Percentiles rank a stretch among this genome's conserved stretches.
phyloP scores from a whole-genome alignment of 805 yeast species.

The Millerozyma acaciae region DNA sequence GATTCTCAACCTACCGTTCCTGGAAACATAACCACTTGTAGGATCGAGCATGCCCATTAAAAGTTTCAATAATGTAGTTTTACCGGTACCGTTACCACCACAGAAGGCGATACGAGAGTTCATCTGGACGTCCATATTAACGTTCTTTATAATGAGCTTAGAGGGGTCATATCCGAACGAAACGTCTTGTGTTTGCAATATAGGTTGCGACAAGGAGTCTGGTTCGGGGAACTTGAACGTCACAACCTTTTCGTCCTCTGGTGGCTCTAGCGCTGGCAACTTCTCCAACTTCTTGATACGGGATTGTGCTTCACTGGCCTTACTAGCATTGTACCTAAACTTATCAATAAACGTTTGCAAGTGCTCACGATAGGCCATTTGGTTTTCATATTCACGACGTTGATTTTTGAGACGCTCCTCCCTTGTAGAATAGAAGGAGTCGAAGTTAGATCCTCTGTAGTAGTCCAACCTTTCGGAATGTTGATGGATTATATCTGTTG shows the following conservation, averaged over 20 bases:
- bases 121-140: constrained; percentile 87
- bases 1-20: constrained; percentile 82
- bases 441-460: constrained; percentile 91
- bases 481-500: constrained; percentile 96
- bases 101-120: constrained; percentile 93
- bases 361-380: constrained; percentile 93
- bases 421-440: constrained; percentile 84
- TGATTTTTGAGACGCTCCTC: constrained; percentile 95
- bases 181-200: constrained; percentile 81
- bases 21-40: constrained; percentile 68
- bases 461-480: constrained; percentile 96
- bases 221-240: constrained; percentile 94
- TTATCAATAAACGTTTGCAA: constrained; percentile 93
- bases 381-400: constrained; percentile 92
- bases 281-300: constrained; percentile 96
- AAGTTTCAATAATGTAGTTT: constrained; percentile 86
- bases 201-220: constrained; percentile 89
- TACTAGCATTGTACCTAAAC: constrained; percentile 95
- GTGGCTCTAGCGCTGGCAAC: constrained; percentile 87
- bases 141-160: constrained; percentile 64
- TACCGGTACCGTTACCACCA: constrained; percentile 99
- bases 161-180: constrained; percentile 76
- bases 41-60: constrained; percentile 78
- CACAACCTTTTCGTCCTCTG: constrained; percentile 83
- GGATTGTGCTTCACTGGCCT: constrained; percentile 95